These are phyloP conservation scores for Oligophagozyma castellii DNA, from an alignment of 1,139 yeast genomes.

Conservation along the genomic window DNA sequence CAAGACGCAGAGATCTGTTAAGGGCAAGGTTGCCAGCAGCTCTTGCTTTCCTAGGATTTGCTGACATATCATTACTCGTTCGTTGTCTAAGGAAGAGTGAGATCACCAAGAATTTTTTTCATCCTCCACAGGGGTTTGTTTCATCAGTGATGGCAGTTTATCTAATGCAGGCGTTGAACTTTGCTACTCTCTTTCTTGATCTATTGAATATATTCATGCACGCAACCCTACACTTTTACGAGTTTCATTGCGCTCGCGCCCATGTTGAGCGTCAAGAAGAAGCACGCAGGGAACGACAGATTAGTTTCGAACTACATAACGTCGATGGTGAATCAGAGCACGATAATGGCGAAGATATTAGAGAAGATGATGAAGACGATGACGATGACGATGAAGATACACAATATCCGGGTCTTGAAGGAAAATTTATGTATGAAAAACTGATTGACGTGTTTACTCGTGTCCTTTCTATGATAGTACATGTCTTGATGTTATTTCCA, in stretches of 20 bases:
- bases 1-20: conserved; percentile 22
- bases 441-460: conserved; percentile 40
- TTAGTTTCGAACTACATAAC: too few species aligned
- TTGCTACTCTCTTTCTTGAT: conserved; percentile 51
- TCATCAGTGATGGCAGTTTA: conserved; percentile 2
- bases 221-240: conserved; percentile 42
- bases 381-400: conserved; percentile 14
- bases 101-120: conserved; percentile 1
- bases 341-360: conserved; percentile 6
- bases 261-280: not conserved
- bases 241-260: conserved; percentile 25
- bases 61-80: conserved; percentile 42
- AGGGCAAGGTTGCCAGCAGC: conserved; percentile 29
- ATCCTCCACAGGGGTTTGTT: conserved; percentile 1
- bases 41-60: conserved; percentile 29
- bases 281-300: too few species aligned
- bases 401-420: conserved; percentile 45
- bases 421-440: conserved; percentile 48
- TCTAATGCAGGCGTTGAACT: conserved; percentile 59
- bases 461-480: conserved; percentile 32
- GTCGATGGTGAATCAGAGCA: not conserved
- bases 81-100: conserved; percentile 30
- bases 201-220: conserved; percentile 24
- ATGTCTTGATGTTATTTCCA: conserved; percentile 40
- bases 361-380: conserved; percentile 5